A percentile compares a stretch with the other conserved stretches of the same genome.
phyloP scores from a whole-genome alignment of 2,329 filamentous ascomycete genomes.

The Camptophora hylomeconis region DNA sequence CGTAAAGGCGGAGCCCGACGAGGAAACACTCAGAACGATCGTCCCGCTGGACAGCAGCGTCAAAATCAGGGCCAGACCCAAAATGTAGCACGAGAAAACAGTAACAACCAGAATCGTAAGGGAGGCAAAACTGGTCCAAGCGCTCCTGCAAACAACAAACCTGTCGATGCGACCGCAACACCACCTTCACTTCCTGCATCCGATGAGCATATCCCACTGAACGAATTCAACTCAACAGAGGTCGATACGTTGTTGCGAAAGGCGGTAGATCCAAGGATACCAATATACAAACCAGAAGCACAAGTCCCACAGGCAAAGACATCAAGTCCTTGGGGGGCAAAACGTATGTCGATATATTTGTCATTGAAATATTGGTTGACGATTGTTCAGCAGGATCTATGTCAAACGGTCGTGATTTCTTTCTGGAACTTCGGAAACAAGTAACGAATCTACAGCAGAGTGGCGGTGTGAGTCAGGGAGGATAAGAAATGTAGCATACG shows the following conservation, averaged over 20 bases:
- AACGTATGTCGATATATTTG: constrained; percentile 23
- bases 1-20: too few species aligned
- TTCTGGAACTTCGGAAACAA: constrained; percentile 36
- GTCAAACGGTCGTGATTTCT: constrained; percentile 37
- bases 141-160: constrained; percentile 2
- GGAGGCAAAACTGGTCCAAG: constrained; percentile 7
- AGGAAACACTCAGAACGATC: too few species aligned
- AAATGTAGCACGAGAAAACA: too few species aligned
- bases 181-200: constrained; percentile 4
- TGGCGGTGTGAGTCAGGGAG: constrained; percentile 13
- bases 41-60: too few species aligned
- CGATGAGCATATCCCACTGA: constrained; percentile 30
- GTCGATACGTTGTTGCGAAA: constrained; percentile 26
- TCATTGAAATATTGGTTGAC: constrained; percentile 6
- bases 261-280: constrained; percentile 27
- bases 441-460: constrained; percentile 27
- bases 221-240: constrained; percentile 31
- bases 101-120: too few species aligned
- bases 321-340: constrained; percentile 30
- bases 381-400: constrained; percentile 29
- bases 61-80: too few species aligned
- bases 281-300: constrained; percentile 24
- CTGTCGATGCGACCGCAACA: constrained; percentile 5
- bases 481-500: too few species aligned
- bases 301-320: constrained; percentile 7